phyloP scores from a whole-genome alignment of 257 asterid genomes.

The Fraxinus cuspidata region DNA sequence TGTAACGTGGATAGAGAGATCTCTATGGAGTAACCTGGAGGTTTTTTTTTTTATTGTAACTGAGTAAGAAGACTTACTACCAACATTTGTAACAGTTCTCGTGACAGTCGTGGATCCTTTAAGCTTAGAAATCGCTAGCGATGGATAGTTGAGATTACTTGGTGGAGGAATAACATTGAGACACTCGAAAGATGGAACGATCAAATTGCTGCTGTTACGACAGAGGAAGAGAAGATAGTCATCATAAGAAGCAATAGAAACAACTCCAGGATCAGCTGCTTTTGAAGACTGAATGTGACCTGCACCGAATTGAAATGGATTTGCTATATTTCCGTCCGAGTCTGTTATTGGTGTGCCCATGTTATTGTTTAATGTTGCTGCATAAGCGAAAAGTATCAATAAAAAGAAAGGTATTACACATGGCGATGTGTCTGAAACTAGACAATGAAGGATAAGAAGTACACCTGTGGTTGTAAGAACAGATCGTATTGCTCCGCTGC shows the following conservation, averaged over 20 bases:
- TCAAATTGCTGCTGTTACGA: slow-evolving; percentile 2
- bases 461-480: not conserved
- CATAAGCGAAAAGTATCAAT: not conserved
- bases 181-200: slow-evolving; percentile 31
- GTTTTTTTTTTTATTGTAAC: slow-evolving; percentile 21
- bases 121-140: slow-evolving; percentile 37
- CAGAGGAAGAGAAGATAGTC: slow-evolving; percentile 53
- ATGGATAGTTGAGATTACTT: slow-evolving; percentile 51
- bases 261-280: slow-evolving; percentile 56
- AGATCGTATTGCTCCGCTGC: not conserved
- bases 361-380: slow-evolving; percentile 35
- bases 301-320: slow-evolving; percentile 43
- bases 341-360: slow-evolving; percentile 31
- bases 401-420: too few species aligned
- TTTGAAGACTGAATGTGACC: slow-evolving; percentile 50
- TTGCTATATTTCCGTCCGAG: slow-evolving; percentile 30
- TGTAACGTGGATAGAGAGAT: slow-evolving; percentile 27
- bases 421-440: too few species aligned
- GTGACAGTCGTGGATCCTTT: slow-evolving; percentile 29
- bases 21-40: slow-evolving; percentile 32
- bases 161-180: slow-evolving; percentile 29
- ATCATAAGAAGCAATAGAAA: slow-evolving; percentile 38
- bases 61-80: slow-evolving; percentile 21
- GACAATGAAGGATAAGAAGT: not conserved
- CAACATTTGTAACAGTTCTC: slow-evolving; percentile 59